Conservation (phyloP, 192 early-diverging fungal genomes). For the Linnemannia exigua region DNA sequence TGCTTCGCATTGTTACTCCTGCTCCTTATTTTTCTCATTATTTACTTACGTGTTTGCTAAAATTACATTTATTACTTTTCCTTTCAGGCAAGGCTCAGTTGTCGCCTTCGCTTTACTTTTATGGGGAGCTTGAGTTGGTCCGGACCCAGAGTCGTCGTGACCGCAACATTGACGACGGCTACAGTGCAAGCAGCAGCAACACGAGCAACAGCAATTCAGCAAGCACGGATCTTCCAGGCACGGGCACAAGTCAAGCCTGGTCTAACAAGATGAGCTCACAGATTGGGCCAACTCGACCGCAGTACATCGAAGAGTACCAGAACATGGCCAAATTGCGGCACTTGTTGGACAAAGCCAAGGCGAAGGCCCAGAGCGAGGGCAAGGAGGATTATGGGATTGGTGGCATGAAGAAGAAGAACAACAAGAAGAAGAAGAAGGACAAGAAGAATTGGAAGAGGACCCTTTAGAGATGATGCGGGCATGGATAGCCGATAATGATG, state of each 20-base stretch:
- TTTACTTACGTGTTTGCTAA: background rate
- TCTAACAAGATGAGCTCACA: constrained; percentile 18
- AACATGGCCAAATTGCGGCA: constrained; percentile 10
- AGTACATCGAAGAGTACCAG: constrained; percentile 33
- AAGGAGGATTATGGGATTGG: background rate
- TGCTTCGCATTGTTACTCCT: background rate
- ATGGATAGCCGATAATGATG: background rate
- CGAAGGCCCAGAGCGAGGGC: background rate
- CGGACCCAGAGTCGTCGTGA: constrained; percentile 27
- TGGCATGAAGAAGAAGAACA: background rate
- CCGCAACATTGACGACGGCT: constrained; percentile 9
- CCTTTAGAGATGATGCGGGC: background rate
- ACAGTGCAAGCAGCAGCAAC: background rate
- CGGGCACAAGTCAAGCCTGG: background rate
- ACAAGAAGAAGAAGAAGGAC: background rate
- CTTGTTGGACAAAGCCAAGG: background rate
- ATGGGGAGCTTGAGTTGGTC: constrained; percentile 38
- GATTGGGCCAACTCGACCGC: constrained; percentile 29
- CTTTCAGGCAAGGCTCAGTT: constrained; percentile 18
- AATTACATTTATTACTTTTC: background rate
- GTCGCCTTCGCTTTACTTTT: constrained; percentile 50
- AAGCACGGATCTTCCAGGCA: background rate
- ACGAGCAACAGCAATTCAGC: background rate
- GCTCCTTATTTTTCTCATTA: background rate
- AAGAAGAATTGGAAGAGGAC: background rate